phyloP scores from a whole-genome alignment of 108 stramenopile species.

The Mayamaea pseudoterrestris region DNA sequence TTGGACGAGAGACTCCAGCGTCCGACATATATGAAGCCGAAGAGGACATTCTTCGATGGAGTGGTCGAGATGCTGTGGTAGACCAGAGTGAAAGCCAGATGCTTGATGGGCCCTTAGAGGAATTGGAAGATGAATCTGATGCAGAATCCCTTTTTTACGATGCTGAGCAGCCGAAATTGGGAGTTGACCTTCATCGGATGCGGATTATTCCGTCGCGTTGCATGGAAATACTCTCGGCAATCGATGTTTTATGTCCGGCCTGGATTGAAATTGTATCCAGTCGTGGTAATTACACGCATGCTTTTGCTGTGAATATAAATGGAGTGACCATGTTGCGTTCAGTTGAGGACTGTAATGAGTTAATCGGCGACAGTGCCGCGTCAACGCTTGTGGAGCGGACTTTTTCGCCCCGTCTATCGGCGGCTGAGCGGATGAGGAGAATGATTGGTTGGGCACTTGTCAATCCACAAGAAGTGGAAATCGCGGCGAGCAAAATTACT shows the following conservation, averaged over 20 bases:
- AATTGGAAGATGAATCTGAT: too few relatives aligned
- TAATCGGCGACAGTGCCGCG: not conserved
- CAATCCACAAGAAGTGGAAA: not conserved
- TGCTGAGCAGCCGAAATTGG: too few relatives aligned
- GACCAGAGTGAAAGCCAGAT: too few relatives aligned
- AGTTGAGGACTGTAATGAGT: not conserved
- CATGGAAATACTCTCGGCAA: constrained; percentile 6
- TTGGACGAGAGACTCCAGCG: too few relatives aligned
- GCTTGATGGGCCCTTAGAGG: too few relatives aligned
- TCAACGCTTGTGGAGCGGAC: not conserved
- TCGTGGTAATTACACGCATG: constrained; percentile 19
- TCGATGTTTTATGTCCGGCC: constrained; percentile 27
- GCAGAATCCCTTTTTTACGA: too few relatives aligned
- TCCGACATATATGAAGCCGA: too few relatives aligned
- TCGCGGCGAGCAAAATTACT: not conserved
- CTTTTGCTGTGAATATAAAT: constrained; percentile 19
- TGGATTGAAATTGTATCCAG: constrained; percentile 30
- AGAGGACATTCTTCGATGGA: too few relatives aligned
- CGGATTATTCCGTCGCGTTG: not conserved
- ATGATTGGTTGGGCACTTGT: constrained; percentile 13
- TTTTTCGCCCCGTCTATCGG: constrained; percentile 28
- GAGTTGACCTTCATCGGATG: too few relatives aligned
- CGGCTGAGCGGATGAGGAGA: constrained; percentile 16
- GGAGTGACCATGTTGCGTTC: constrained; percentile 9
- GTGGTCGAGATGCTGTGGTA: too few relatives aligned